Evolutionary conservation across 2,329 filamentous ascomycete genomes (phyloP).

Genomic region (Chrysoporthe puriensis): DNA sequence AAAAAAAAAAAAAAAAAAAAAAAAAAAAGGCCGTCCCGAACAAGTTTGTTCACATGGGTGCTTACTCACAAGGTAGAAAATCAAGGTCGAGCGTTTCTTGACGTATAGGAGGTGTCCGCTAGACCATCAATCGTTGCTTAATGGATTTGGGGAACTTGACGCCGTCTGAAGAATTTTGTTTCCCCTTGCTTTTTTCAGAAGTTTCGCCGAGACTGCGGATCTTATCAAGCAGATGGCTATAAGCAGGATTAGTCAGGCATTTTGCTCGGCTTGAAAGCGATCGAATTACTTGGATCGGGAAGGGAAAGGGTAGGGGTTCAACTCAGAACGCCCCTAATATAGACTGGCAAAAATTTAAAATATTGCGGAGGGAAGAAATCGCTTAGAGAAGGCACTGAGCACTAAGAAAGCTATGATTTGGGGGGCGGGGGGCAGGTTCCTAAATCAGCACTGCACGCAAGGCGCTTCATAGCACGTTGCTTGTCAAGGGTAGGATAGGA

Average conservation of each 20-base stretch:
- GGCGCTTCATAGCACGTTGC: background rate
- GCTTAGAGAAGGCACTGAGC: no score
- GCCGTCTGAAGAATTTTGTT: conserved; percentile 40
- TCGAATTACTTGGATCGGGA: conserved; percentile 14
- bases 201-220: conserved; percentile 52
- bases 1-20: background rate
- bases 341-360: no score
- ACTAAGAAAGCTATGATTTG: no score
- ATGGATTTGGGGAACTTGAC: conserved; percentile 46
- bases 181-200: conserved; percentile 38
- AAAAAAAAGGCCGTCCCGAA: background rate
- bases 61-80: background rate
- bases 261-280: conserved; percentile 33
- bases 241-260: conserved; percentile 38
- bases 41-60: background rate
- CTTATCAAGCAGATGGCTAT: conserved; percentile 60
- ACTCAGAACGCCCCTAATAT: background rate
- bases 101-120: background rate
- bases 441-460: no score
- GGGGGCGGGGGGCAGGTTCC: no score
- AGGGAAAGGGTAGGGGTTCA: background rate
- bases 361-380: no score
- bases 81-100: background rate
- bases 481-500: background rate
- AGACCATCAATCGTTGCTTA: conserved; percentile 47